These are phyloP conservation scores for Talaromyces sp. DNA, from an alignment of 2,329 filamentous ascomycete species.

Conservation along the genomic window DNA sequence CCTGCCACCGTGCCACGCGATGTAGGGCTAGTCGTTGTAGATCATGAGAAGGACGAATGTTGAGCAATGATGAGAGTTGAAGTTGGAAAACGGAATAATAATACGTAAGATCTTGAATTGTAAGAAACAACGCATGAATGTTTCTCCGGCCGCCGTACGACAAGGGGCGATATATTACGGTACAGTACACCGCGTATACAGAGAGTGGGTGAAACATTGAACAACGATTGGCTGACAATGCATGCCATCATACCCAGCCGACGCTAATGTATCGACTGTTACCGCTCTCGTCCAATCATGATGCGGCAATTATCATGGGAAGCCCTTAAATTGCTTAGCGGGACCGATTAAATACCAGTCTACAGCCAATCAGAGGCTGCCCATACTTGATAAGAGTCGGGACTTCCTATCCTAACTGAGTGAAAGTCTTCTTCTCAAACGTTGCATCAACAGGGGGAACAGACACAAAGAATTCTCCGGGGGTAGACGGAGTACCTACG, in stretches of 20 bases:
- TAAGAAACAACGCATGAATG: not conserved
- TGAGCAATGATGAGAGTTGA: not conserved
- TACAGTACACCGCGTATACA: not conserved
- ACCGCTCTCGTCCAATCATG: not conserved
- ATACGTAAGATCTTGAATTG: no score
- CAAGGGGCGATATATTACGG: not conserved
- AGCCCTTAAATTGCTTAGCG: not conserved
- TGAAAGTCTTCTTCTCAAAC: not conserved
- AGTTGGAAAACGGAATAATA: not conserved
- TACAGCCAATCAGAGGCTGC: not conserved
- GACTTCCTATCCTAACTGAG: not conserved
- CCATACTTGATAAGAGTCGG: not conserved
- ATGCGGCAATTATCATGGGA: not conserved
- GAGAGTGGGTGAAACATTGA: not conserved
- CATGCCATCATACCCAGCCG: not conserved
- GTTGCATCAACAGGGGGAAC: not conserved
- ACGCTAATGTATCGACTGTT: not conserved
- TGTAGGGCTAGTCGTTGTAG: not conserved
- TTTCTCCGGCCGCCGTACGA: not conserved
- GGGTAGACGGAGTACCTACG: no score
- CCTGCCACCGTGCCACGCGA: not conserved
- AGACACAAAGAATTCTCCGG: not conserved
- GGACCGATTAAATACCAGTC: not conserved
- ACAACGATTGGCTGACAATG: not conserved
- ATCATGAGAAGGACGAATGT: not conserved